Evolutionary conservation across 441 rosid genomes (phyloP).

Genomic region (Gossypium aridum): DNA sequence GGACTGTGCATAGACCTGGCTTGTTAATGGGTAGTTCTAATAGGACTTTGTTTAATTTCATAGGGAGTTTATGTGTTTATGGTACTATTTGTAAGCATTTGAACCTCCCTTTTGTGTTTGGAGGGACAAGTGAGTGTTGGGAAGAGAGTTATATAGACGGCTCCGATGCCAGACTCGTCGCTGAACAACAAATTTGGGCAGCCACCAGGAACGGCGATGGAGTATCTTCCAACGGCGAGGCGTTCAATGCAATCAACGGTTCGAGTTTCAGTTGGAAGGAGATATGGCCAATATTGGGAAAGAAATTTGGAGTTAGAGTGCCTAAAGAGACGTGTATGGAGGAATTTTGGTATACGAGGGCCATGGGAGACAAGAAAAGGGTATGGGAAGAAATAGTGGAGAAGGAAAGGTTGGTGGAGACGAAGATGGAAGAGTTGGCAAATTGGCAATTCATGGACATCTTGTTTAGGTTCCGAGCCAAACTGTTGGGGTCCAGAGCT

Average conservation of each 20-base stretch:
- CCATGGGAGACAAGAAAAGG: constrained; percentile 41
- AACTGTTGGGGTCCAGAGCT: constrained; percentile 54
- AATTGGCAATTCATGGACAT: constrained; percentile 73
- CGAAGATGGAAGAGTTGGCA: constrained; percentile 65
- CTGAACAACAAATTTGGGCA: constrained; percentile 77
- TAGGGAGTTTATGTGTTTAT: constrained; percentile 74
- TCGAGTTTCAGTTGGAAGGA: constrained; percentile 72
- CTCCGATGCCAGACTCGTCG: constrained; percentile 68
- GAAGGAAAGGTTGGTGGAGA: constrained; percentile 39
- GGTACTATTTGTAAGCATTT: constrained; percentile 59
- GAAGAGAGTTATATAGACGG: constrained; percentile 72
- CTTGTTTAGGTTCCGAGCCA: constrained; percentile 60
- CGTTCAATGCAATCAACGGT: constrained; percentile 70
- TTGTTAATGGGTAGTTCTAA: constrained; percentile 59
- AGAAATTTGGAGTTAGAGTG: constrained; percentile 48
- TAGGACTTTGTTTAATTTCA: constrained; percentile 56
- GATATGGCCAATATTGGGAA: constrained; percentile 60
- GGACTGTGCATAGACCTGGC: constrained; percentile 91
- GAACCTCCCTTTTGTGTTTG: constrained; percentile 74
- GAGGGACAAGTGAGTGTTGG: constrained; percentile 79
- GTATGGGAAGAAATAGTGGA: constrained; percentile 64
- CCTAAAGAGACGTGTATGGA: constrained; percentile 35
- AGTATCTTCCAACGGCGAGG: constrained; percentile 41
- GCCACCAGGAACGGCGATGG: constrained; percentile 35
- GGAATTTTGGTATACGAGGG: constrained; percentile 38